Evolutionary conservation across 352 stramenopile genomes (phyloP), one percentile per base, ranked within the genome.

Genomic region (Aphanomyces stellatus): DNA sequence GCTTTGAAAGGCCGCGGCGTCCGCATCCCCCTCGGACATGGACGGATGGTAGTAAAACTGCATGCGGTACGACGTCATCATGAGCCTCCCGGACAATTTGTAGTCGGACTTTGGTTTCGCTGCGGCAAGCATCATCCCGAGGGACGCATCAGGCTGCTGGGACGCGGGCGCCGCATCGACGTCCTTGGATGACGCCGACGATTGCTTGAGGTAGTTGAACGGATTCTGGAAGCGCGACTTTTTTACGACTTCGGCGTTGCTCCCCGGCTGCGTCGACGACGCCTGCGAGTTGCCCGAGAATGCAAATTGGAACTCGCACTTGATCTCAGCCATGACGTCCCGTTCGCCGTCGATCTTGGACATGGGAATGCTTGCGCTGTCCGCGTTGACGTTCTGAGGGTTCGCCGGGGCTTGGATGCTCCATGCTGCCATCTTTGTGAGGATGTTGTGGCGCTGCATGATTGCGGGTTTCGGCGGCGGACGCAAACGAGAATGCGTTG

Each of bases 11-110:
- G 81, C 61, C 78, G 76, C 61, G 74, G 74, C 61, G 89, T 80
- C 11, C 79, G 80, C 46, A 82, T 57, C 60, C 4, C 33, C 49
- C 1, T 41, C 24, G 8, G 60, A 67, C 60, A 67, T 67, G 49
- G 60, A 67, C 43, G 60, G 60, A 22, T 67, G 60, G 49, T 67
- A 67, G 33, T 67, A 67, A 67, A 93, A 93, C 77, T 91, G 81
- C 69, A 93, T 90, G 56, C 85, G 82, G 72, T 84, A 93, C 22
- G 82, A 91, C 28, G 85, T 93, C 83, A 91, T 93, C 72, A 88
- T 76, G 59, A 93, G 81, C 33, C 69, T 73, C 15, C 85, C 85
- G 15, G 60, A 40, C 28, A 67, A 31, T 22, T 48, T 55, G 34
- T 67, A 67, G 19, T 67, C 43, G 49, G 60, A n/a, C 60, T 49